Evolutionary conservation across 208 protist genomes (phyloP).

Genomic region (Wallacemonas collosoma): DNA sequence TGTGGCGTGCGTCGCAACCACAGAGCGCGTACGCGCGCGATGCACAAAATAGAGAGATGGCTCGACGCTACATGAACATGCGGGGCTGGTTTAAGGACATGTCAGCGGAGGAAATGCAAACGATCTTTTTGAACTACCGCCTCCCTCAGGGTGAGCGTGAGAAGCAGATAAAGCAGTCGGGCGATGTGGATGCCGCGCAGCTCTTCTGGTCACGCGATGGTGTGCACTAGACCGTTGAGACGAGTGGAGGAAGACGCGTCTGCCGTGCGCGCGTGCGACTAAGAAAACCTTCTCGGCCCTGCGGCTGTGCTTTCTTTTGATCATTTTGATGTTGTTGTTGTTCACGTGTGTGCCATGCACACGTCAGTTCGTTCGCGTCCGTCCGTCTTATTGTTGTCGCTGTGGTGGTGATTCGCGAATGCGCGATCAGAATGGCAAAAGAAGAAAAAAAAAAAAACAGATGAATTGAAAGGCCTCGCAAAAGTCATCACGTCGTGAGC

Average conservation of each 20-base stretch:
- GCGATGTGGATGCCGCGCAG: constrained; percentile 29
- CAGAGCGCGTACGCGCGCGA: constrained; percentile 52
- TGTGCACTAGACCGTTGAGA: constrained; percentile 11
- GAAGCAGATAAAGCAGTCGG: constrained; percentile 37
- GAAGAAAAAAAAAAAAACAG: too few relatives aligned
- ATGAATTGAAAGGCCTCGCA: too few relatives aligned
- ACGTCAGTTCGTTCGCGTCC: too few relatives aligned
- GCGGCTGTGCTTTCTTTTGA: too few relatives aligned
- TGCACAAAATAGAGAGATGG: constrained; percentile 57
- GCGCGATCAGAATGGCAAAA: too few relatives aligned
- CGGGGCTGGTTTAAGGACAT: constrained; percentile 88
- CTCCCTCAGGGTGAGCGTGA: constrained; percentile 48
- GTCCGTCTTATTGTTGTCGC: too few relatives aligned
- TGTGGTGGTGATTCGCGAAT: too few relatives aligned
- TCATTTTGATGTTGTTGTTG: too few relatives aligned
- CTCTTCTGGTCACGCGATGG: constrained; percentile 61
- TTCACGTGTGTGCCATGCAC: too few relatives aligned
- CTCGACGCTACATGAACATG: constrained; percentile 65
- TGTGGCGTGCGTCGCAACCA: constrained; percentile 77
- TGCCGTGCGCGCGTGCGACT: too few relatives aligned
- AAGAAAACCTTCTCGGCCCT: too few relatives aligned
- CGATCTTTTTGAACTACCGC: constrained; percentile 77
- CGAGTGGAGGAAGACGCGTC: not conserved
- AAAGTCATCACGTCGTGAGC: too few relatives aligned
- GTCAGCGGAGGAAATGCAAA: constrained; percentile 73